Evolutionary conservation across 108 stramenopile genomes (phyloP).

Genomic region (Cyclostephanos invisitatus): DNA sequence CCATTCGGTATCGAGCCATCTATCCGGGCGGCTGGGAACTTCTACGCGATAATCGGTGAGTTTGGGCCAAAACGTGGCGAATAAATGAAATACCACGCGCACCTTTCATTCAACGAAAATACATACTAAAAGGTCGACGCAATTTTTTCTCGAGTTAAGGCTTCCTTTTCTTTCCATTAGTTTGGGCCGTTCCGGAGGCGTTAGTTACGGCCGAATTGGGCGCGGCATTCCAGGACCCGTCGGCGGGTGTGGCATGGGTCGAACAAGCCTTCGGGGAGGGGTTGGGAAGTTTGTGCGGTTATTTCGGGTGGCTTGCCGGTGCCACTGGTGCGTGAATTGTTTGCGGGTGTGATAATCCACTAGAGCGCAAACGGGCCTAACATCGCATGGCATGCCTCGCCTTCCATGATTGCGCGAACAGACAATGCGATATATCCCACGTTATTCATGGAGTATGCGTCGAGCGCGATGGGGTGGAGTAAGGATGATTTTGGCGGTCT

Average conservation of each 20-base stretch:
- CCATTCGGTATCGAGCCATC: constrained; percentile 93
- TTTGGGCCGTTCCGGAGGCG: constrained; percentile 79
- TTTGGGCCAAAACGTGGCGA: no score
- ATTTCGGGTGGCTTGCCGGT: constrained; percentile 87
- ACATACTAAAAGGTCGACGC: background rate
- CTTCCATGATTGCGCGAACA: background rate
- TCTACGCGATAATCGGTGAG: constrained; percentile 71
- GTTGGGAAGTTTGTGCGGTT: constrained; percentile 86
- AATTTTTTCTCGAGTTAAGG: constrained; percentile 10
- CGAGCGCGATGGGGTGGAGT: constrained; percentile 20
- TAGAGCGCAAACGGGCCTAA: background rate
- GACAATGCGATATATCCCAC: constrained; percentile 45
- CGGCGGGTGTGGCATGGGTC: constrained; percentile 79
- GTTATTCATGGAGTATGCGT: constrained; percentile 33
- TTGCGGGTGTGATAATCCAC: background rate
- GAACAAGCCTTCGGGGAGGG: constrained; percentile 71
- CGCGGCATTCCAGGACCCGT: constrained; percentile 62
- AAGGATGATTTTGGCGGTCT: constrained; percentile 19
- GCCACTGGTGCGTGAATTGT: constrained; percentile 53
- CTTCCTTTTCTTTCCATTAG: constrained; percentile 61
- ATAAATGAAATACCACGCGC: background rate
- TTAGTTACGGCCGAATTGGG: constrained; percentile 76
- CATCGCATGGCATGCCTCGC: background rate
- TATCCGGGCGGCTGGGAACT: constrained; percentile 83
- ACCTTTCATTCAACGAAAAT: background rate